phyloP scores from a whole-genome alignment of 139 green algal genomes.

The Klebsormidium nitens region DNA sequence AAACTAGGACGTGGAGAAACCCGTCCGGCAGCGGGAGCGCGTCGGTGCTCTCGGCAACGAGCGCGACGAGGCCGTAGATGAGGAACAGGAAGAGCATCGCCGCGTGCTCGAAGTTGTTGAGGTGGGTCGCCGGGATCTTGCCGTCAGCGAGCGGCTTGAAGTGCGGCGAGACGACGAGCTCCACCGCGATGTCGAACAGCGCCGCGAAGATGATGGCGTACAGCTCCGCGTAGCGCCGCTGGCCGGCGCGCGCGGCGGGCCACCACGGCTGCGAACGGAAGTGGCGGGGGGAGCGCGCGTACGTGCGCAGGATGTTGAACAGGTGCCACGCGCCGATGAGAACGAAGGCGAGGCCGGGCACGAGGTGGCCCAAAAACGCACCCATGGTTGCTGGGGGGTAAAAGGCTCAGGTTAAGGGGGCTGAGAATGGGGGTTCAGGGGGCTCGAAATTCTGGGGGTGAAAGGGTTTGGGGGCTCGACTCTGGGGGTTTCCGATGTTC shows the following conservation, averaged over 20 bases:
- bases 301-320: background rate
- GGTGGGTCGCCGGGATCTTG: constrained; percentile 6
- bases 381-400: no score
- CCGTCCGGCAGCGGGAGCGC: constrained; percentile 20
- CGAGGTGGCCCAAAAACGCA: constrained; percentile 25
- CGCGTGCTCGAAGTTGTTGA: constrained; percentile 36
- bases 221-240: constrained; percentile 12
- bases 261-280: constrained; percentile 16
- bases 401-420: no score
- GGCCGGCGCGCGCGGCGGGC: constrained; percentile 9
- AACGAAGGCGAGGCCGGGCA: constrained; percentile 23
- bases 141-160: constrained; percentile 14
- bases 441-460: no score
- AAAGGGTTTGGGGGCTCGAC: no score
- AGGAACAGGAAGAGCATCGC: constrained; percentile 32
- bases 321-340: constrained; percentile 25
- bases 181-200: constrained; percentile 21
- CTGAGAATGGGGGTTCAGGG: no score
- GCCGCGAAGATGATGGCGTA: constrained; percentile 9
- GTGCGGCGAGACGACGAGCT: constrained; percentile 8
- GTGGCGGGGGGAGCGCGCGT: background rate
- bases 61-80: background rate
- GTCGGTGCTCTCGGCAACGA: constrained; percentile 25
- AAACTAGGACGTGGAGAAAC: constrained; percentile 11
- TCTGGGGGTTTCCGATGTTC: no score